Evolutionary conservation across 371 early-diverging fungal species (phyloP).

Genomic region (Apophysomyces variabilis): DNA sequence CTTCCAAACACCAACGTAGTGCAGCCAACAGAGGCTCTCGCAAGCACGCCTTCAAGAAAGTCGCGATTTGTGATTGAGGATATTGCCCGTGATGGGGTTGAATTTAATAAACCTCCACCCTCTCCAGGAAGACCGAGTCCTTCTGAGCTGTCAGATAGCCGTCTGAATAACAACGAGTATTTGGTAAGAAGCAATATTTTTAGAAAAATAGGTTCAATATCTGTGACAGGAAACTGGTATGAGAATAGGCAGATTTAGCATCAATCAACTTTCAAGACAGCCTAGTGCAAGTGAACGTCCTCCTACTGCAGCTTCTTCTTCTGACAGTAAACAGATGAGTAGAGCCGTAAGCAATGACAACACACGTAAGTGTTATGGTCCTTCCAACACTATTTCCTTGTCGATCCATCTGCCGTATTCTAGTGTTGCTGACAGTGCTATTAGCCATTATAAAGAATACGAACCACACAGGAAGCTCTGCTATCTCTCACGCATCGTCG

Average conservation of each 20-base stretch:
- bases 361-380: background rate
- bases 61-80: conserved; percentile 64
- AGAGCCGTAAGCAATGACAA: conserved; percentile 20
- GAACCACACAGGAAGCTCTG: background rate
- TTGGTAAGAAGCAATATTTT: background rate
- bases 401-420: background rate
- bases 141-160: conserved; percentile 10
- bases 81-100: conserved; percentile 13
- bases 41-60: conserved; percentile 27
- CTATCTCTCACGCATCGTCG: background rate
- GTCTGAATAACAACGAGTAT: background rate
- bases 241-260: conserved; percentile 65
- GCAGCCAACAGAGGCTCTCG: background rate
- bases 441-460: background rate
- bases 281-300: background rate
- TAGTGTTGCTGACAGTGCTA: background rate
- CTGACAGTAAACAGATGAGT: background rate
- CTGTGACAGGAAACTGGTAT: conserved; percentile 38
- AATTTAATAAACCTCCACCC: background rate
- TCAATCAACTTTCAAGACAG: conserved; percentile 36
- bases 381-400: no score
- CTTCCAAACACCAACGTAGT: background rate
- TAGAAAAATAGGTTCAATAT: background rate
- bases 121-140: conserved; percentile 12
- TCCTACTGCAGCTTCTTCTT: background rate